Conservation (phyloP, 2,329 filamentous ascomycete species). For the Beauveria medogensis region DNA sequence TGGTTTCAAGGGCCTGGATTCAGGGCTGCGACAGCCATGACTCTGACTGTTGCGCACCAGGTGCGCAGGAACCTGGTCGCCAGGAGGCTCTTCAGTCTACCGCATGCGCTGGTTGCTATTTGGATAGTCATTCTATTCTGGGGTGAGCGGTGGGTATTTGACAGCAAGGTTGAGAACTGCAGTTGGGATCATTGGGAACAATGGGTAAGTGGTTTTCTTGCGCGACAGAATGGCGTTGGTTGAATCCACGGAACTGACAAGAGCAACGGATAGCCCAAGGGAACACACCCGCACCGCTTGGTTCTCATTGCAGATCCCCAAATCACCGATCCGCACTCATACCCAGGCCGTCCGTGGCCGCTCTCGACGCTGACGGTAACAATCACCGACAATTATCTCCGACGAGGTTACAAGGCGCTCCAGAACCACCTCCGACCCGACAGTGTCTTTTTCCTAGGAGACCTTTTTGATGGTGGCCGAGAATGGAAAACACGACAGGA, state of each 20-base stretch:
- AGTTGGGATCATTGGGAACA: slow-evolving; percentile 83
- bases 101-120: slow-evolving; percentile 58
- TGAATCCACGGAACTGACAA: slow-evolving; percentile 12
- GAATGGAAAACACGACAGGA: slow-evolving; percentile 77
- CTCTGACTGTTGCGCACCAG: slow-evolving; percentile 21
- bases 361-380: slow-evolving; percentile 44
- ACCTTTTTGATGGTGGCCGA: slow-evolving; percentile 89
- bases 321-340: slow-evolving; percentile 90
- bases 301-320: slow-evolving; percentile 85
- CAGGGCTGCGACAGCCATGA: slow-evolving; percentile 24
- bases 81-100: slow-evolving; percentile 50
- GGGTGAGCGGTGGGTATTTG: slow-evolving; percentile 77
- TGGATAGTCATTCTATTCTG: slow-evolving; percentile 77
- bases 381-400: slow-evolving; percentile 84
- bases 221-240: not conserved
- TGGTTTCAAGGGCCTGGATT: slow-evolving; percentile 36
- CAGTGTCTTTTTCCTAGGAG: slow-evolving; percentile 83
- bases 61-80: slow-evolving; percentile 37
- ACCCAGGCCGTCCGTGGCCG: slow-evolving; percentile 66
- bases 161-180: slow-evolving; percentile 61
- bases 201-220: slow-evolving; percentile 56
- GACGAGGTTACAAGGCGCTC: slow-evolving; percentile 70
- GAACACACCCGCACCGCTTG: slow-evolving; percentile 73
- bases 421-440: slow-evolving; percentile 73
- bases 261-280: slow-evolving; percentile 54